A percentile compares a stretch with the other conserved stretches of the same genome.
Evolutionary conservation across 2,329 filamentous ascomycete species (phyloP).

Genomic region (Boeremia lycopersici): DNA sequence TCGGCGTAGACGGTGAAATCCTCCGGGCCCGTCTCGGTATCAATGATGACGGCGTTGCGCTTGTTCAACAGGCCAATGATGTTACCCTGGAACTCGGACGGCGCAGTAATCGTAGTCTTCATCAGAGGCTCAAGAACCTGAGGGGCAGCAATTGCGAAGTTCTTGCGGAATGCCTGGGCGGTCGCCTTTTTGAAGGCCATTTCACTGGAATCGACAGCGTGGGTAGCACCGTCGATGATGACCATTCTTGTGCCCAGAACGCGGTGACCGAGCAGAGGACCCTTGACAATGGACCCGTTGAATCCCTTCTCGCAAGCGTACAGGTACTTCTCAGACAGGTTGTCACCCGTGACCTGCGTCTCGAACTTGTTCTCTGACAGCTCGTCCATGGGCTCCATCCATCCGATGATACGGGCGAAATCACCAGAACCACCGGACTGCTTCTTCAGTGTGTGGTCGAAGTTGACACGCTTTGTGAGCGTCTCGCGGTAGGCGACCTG

Average conservation of each 20-base stretch:
- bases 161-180: constrained; percentile 94
- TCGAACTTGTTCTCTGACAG: constrained; percentile 82
- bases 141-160: constrained; percentile 80
- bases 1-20: constrained; percentile 93
- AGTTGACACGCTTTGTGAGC: constrained; percentile 77
- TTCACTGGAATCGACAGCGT: constrained; percentile 97
- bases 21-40: constrained; percentile 91
- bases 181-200: constrained; percentile 94
- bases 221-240: constrained; percentile 93
- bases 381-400: constrained; percentile 80
- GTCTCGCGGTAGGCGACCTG: constrained; percentile 98
- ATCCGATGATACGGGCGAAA: constrained; percentile 90
- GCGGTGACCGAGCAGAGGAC: constrained; percentile 88
- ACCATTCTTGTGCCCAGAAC: constrained; percentile 91
- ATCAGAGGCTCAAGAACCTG: constrained; percentile 93
- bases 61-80: constrained; percentile 96
- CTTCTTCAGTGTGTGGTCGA: constrained; percentile 93
- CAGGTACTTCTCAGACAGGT: constrained; percentile 94
- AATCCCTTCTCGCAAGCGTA: constrained; percentile 96
- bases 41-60: constrained; percentile 90
- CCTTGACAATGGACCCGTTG: constrained; percentile 78
- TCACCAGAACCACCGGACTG: constrained; percentile 96
- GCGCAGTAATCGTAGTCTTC: constrained; percentile 96
- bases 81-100: constrained; percentile 96
- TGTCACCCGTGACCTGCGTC: constrained; percentile 84